These are phyloP conservation scores for Xylariaceae sp. DNA, from an alignment of 2,329 filamentous ascomycete species.

Conservation along the genomic window DNA sequence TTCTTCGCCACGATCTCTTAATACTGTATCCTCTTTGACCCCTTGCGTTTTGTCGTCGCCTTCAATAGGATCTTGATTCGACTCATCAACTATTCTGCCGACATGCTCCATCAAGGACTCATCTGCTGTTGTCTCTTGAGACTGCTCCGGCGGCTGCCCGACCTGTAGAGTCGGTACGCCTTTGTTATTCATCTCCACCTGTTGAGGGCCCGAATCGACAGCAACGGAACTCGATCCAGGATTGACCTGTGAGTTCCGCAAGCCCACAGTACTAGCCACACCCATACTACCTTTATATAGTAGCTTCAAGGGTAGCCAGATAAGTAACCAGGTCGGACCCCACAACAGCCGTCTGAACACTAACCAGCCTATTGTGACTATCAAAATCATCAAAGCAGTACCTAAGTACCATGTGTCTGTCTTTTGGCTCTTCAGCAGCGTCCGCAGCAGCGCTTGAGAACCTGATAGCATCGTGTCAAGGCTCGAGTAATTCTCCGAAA, in stretches of 20 bases:
- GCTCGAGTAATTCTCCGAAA: constrained; percentile 76
- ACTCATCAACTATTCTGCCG: constrained; percentile 45
- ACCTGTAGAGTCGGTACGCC: constrained; percentile 48
- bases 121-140: constrained; percentile 12
- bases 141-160: constrained; percentile 14
- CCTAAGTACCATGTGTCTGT: constrained; percentile 97
- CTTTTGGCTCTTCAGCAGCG: constrained; percentile 82
- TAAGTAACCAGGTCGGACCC: constrained; percentile 83
- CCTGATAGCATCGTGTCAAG: constrained; percentile 73
- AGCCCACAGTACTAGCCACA: constrained; percentile 49
- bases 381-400: constrained; percentile 78
- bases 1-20: constrained; percentile 27
- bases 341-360: constrained; percentile 81
- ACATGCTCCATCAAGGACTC: constrained; percentile 50
- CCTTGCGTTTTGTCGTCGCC: constrained; percentile 3
- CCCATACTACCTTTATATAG: constrained; percentile 56
- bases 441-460: constrained; percentile 70
- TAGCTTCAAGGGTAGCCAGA: constrained; percentile 76
- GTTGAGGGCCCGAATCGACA: constrained; percentile 14
- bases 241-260: constrained; percentile 25
- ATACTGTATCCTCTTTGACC: constrained; percentile 23
- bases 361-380: constrained; percentile 77
- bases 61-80: neutral
- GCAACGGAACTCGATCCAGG: constrained; percentile 17
- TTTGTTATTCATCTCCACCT: constrained; percentile 30